Conservation (phyloP, 495 filamentous ascomycete species). For the Podospora comata region DNA sequence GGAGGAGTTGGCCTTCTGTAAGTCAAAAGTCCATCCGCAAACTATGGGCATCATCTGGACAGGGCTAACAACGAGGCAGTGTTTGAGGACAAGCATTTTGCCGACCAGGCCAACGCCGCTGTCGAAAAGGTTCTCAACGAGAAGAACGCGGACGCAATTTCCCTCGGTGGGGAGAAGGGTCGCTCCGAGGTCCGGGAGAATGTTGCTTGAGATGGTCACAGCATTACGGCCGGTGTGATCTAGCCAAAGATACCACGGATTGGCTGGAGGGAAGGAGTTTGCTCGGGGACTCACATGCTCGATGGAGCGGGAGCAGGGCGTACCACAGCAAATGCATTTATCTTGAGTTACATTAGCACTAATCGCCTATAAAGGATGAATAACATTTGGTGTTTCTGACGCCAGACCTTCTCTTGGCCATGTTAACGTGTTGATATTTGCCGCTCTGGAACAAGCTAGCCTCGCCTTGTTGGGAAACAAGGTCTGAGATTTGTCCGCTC, state of each 20-base stretch:
- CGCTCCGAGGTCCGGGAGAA: conserved; percentile 17
- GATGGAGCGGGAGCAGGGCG: neutral
- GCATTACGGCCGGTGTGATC: neutral
- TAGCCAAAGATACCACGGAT: neutral
- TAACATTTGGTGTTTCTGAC: neutral
- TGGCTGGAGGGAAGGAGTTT: neutral
- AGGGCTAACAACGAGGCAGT: conserved; percentile 29
- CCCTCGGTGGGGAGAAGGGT: conserved; percentile 7
- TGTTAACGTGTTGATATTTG: neutral
- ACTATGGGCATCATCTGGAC: neutral
- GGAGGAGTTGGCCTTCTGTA: conserved; percentile 63
- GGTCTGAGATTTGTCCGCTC: neutral
- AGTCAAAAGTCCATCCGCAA: conserved; percentile 24
- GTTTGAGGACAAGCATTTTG: conserved; percentile 45
- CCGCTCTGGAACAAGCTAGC: neutral
- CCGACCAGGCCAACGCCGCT: conserved; percentile 36
- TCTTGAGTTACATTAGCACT: neutral
- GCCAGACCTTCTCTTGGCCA: neutral
- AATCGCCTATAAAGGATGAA: neutral
- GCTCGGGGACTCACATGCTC: neutral
- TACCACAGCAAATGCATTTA: neutral
- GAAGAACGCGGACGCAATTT: conserved; percentile 12
- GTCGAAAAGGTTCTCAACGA: conserved; percentile 40
- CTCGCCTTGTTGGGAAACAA: neutral
- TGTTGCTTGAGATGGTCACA: conserved; percentile 5